These are phyloP conservation scores for Calcarisporium arbuscula DNA, from an alignment of 2,329 filamentous ascomycete genomes.

Conservation along the genomic window DNA sequence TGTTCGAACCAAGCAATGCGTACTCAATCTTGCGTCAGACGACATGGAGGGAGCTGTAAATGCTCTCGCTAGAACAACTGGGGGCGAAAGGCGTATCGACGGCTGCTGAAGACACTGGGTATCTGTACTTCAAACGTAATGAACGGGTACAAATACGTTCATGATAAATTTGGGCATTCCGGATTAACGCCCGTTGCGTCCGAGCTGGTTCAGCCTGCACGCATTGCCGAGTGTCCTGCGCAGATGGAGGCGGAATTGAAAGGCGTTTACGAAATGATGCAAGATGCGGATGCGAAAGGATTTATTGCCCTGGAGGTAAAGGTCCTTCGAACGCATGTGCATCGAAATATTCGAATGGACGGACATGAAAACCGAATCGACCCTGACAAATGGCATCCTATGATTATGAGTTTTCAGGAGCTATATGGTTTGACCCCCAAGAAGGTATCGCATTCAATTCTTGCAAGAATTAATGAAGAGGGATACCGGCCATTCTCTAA, in stretches of 20 bases:
- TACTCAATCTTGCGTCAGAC: conserved; percentile 33
- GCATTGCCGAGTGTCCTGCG: conserved; percentile 32
- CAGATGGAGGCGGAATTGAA: conserved; percentile 36
- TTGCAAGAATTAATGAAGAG: conserved; percentile 25
- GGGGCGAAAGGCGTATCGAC: too few relatives aligned
- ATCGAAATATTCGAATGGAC: conserved; percentile 24
- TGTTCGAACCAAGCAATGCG: conserved; percentile 32
- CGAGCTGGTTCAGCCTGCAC: conserved; percentile 23
- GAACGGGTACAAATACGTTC: conserved; percentile 27
- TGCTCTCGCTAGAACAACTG: conserved; percentile 31
- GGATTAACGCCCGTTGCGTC: conserved; percentile 27
- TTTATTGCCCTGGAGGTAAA: conserved; percentile 27
- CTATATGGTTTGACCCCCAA: conserved; percentile 29
- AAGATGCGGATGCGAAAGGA: conserved; percentile 24
- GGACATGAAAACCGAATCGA: conserved; percentile 33
- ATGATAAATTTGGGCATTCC: conserved; percentile 31
- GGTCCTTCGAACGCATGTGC: conserved; percentile 27
- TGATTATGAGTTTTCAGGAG: conserved; percentile 39
- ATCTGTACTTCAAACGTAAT: conserved; percentile 20
- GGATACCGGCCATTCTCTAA: too few relatives aligned
- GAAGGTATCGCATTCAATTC: conserved; percentile 15
- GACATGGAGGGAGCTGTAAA: conserved; percentile 28
- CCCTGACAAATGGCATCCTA: conserved; percentile 34
- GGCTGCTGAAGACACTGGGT: too few relatives aligned
- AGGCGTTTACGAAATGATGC: conserved; percentile 22